Evolutionary conservation across 768 basidiomycete species (phyloP).

Genomic region (Termitomyces heimii): DNA sequence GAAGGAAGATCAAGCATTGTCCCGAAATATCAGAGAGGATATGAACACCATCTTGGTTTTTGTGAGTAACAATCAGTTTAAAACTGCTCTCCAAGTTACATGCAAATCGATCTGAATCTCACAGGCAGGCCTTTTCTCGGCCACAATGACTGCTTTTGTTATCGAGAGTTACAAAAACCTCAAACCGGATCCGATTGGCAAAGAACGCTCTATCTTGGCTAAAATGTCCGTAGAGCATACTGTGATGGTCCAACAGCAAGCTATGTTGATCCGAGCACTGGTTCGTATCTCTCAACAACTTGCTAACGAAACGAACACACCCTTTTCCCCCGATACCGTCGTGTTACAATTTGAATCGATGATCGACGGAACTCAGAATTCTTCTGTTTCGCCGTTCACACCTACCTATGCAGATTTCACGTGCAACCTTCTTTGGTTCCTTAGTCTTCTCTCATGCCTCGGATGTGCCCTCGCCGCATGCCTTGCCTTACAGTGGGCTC

Average conservation of each 20-base stretch:
- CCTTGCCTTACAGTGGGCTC: conserved; percentile 15
- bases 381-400: not conserved
- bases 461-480: conserved; percentile 22
- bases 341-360: not conserved
- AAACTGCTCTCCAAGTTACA: not conserved
- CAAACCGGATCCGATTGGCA: conserved; percentile 4
- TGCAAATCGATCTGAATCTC: not conserved
- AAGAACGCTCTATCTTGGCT: not conserved
- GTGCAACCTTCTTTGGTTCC: conserved; percentile 20
- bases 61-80: conserved; percentile 3
- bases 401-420: conserved; percentile 12
- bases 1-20: conserved; percentile 11
- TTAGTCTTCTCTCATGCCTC: conserved; percentile 19
- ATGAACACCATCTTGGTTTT: conserved; percentile 15
- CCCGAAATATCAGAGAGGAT: conserved; percentile 11
- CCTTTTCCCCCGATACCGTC: not conserved
- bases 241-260: not conserved
- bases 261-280: not conserved
- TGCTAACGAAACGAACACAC: not conserved
- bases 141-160: conserved; percentile 19
- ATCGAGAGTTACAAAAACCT: conserved; percentile 18
- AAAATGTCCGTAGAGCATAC: not conserved
- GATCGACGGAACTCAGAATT: not conserved
- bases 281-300: not conserved
- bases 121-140: conserved; percentile 20